These are phyloP conservation scores for Leccinellum albellum DNA, from an alignment of 768 basidiomycete species.

Conservation along the genomic window DNA sequence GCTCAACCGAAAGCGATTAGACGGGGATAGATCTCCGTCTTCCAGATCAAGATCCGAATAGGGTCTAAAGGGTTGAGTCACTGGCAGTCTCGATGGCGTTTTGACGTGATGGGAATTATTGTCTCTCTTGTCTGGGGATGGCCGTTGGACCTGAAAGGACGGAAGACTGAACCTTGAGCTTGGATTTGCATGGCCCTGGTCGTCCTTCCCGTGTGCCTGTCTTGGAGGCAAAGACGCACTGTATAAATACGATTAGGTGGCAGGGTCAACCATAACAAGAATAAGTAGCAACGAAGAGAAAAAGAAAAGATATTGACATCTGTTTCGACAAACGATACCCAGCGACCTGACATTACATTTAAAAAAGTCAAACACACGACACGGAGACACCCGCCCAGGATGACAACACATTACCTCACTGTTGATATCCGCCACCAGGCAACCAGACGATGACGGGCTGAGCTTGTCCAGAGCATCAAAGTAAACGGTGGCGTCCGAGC, in stretches of 20 bases:
- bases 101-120: background rate
- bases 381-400: slow-evolving; percentile 2
- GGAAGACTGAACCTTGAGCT: slow-evolving; percentile 18
- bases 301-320: slow-evolving; percentile 14
- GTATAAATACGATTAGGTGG: slow-evolving; percentile 10
- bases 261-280: slow-evolving; percentile 5
- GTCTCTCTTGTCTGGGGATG: slow-evolving; percentile 8
- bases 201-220: slow-evolving; percentile 5
- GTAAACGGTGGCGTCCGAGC: slow-evolving; percentile 21
- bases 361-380: background rate
- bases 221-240: slow-evolving; percentile 3
- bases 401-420: slow-evolving; percentile 6
- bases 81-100: background rate
- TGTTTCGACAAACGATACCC: slow-evolving; percentile 6
- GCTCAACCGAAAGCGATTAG: background rate
- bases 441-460: slow-evolving; percentile 1
- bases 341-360: slow-evolving; percentile 1
- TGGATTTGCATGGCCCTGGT: background rate
- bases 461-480: slow-evolving; percentile 22
- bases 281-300: slow-evolving; percentile 3
- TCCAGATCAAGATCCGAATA: background rate
- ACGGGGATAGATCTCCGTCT: slow-evolving; percentile 1
- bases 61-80: background rate
- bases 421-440: slow-evolving; percentile 3
- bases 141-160: slow-evolving; percentile 17